Conservation (phyloP, 2,329 filamentous ascomycete species). For the Pyrenochaeta sp. region DNA sequence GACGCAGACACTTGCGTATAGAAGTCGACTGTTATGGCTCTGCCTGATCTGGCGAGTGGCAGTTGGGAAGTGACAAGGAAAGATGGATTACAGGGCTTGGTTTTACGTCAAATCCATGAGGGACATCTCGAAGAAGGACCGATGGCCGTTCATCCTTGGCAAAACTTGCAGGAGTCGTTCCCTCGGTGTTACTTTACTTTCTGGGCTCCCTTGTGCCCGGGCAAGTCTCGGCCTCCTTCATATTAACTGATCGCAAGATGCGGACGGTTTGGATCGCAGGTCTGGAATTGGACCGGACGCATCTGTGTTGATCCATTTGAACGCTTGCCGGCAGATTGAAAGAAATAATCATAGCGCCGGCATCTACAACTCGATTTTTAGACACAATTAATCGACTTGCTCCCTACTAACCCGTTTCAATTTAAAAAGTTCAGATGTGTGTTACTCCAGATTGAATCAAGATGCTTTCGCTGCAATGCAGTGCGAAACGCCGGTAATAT, state of each 20-base stretch:
- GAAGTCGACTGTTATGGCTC: constrained; percentile 1
- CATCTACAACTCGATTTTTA: neutral
- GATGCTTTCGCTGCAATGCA: constrained; percentile 5
- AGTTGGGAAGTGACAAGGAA: neutral
- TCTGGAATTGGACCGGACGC: neutral
- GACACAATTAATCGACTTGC: constrained; percentile 9
- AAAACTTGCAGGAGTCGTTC: constrained; percentile 3
- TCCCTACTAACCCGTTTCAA: constrained; percentile 1
- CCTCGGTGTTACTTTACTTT: neutral
- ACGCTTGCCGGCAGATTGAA: neutral
- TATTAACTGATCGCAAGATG: neutral
- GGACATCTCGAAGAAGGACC: neutral
- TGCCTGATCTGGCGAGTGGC: neutral
- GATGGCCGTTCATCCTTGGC: neutral
- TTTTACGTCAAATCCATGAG: too few species aligned
- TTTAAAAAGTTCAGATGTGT: neutral
- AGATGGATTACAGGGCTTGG: neutral
- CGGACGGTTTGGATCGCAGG: neutral
- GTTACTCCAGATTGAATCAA: constrained; percentile 1
- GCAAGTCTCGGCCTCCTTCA: constrained; percentile 6
- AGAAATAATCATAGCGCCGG: neutral
- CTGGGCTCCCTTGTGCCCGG: neutral
- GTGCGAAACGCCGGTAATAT: constrained; percentile 1
- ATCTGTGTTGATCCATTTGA: neutral
- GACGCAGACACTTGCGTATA: neutral